A percentile compares a stretch with the other conserved stretches of the same genome.
Conservation (phyloP, 306 rosid genomes). For the Clitoria ternatea region DNA sequence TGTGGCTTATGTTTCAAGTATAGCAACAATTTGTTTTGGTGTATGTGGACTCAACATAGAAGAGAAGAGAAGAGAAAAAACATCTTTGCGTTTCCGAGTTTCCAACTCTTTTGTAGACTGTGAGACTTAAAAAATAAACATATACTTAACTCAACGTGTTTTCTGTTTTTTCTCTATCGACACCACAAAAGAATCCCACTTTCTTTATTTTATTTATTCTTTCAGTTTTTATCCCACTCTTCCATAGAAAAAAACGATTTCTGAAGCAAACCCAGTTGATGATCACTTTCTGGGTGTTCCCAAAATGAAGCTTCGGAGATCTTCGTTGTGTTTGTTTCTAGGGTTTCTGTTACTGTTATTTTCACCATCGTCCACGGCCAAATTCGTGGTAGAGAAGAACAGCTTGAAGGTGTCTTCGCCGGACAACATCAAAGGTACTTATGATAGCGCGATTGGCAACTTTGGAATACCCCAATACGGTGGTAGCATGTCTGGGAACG, state of each 20-base stretch:
- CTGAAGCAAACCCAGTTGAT: constrained; percentile 20
- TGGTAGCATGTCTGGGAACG: constrained; percentile 94
- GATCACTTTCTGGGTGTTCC: constrained; percentile 10
- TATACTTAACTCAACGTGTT: neutral
- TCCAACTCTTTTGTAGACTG: neutral
- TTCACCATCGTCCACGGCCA: constrained; percentile 50
- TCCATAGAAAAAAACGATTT: constrained; percentile 4
- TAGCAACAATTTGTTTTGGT: neutral
- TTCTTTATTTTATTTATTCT: neutral
- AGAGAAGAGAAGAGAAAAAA: too few species aligned
- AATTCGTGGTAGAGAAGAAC: constrained; percentile 96
- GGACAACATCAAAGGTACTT: constrained; percentile 64
- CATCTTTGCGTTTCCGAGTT: constrained; percentile 17
- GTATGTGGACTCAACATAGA: neutral
- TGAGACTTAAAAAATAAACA: neutral
- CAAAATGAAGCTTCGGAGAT: constrained; percentile 59
- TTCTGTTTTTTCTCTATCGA: neutral
- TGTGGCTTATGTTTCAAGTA: too few species aligned
- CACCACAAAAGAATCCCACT: neutral
- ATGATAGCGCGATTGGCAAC: constrained; percentile 97
- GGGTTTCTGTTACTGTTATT: constrained; percentile 62
- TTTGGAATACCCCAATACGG: constrained; percentile 99
- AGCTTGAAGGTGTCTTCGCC: constrained; percentile 93
- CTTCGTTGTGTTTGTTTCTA: constrained; percentile 41
- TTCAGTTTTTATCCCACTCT: constrained; percentile 1